Percentiles rank a stretch among this genome's conserved stretches.
phyloP scores from a whole-genome alignment of 208 protist genomes.

The Naegleria lovaniensis region DNA sequence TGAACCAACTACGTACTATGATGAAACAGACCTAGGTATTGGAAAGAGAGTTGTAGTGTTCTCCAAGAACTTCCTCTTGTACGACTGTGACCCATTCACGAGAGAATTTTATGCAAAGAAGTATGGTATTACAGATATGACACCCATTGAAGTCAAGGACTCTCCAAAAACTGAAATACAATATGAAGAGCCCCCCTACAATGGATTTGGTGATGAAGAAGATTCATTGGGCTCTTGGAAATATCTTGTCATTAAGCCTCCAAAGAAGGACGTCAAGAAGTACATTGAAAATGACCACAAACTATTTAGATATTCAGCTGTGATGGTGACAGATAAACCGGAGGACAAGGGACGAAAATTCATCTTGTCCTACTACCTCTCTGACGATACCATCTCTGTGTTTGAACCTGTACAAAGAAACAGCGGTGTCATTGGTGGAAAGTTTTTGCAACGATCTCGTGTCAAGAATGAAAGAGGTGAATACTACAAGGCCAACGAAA shows the following conservation, averaged over 20 bases:
- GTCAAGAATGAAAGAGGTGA: conserved; percentile 58
- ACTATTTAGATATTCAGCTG: conserved; percentile 22
- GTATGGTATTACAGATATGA: conserved; percentile 53
- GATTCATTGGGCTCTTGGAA: conserved; percentile 58
- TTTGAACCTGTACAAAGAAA: conserved; percentile 58
- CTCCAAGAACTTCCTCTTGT: conserved; percentile 70
- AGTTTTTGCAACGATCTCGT: conserved; percentile 60
- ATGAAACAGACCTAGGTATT: conserved; percentile 66
- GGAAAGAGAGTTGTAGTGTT: conserved; percentile 69
- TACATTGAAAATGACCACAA: conserved; percentile 32
- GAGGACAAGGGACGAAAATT: conserved; percentile 28
- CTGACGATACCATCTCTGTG: conserved; percentile 66
- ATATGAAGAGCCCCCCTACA: conserved; percentile 62
- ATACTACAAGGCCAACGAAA: conserved; percentile 53
- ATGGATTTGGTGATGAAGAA: conserved; percentile 69
- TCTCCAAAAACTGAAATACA: conserved; percentile 21
- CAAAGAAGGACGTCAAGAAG: conserved; percentile 36
- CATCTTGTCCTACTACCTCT: conserved; percentile 40
- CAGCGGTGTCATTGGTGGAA: conserved; percentile 67
- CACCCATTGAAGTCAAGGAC: conserved; percentile 45
- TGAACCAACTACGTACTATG: conserved; percentile 47
- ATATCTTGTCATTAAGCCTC: conserved; percentile 42
- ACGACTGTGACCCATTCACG: conserved; percentile 86
- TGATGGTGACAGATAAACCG: not conserved
- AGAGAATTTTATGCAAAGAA: conserved; percentile 62